Base-by-base conservation (phyloP, 2,329 filamentous ascomycete species). In the Fusarium virguliforme region DNA sequence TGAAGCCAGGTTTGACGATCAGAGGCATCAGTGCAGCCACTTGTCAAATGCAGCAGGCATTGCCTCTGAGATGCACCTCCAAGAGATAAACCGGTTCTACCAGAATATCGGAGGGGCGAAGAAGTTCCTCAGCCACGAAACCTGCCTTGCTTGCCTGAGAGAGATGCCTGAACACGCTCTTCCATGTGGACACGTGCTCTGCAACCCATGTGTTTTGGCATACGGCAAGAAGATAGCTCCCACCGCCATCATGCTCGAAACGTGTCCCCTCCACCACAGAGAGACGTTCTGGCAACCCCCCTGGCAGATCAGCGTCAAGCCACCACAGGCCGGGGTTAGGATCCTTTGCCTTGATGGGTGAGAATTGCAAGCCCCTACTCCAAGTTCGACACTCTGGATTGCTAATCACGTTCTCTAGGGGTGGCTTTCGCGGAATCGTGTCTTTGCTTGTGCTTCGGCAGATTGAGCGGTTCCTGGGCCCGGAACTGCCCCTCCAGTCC, bases 261-360 rank as follows among this genome's bases (percentile, higher is more conserved):
- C 28, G 10, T 65, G 62, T 15, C 51, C 50, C 8, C 58, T 65
- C 38, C 51, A 65, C 13, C 26, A 26, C 12, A 32, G 34, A 12
- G 53, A 56, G 18, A 56, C 57, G 1, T 30, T 30, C 15, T 64
- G 56, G 62, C 40, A 28, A 8, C n/a, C 30, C 28, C 34, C 58
- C 4, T 12, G 28, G 4, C 35, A 15, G 24, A 61, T 65, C 24
- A 48, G 35, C 24, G 60, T 65, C 10, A 65, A 65, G 24, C 57
- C 62, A 6, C n/a, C 56, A 6, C 50, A 61, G 8, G 62, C 62
- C 4, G 61, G 61, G 13, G 61, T 64, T 2, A 46, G 55, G 37
- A 40, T 64, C 4, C 37, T 64, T 18, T 64, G 55, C 6, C 15
- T 64, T 8, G 61, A 64, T 55, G 61, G 61, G 61, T 64, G 18